Percentiles rank a stretch among this genome's conserved stretches.
Evolutionary conservation across 2,329 filamentous ascomycete species (phyloP).

Genomic region (Fusarium redolens): DNA sequence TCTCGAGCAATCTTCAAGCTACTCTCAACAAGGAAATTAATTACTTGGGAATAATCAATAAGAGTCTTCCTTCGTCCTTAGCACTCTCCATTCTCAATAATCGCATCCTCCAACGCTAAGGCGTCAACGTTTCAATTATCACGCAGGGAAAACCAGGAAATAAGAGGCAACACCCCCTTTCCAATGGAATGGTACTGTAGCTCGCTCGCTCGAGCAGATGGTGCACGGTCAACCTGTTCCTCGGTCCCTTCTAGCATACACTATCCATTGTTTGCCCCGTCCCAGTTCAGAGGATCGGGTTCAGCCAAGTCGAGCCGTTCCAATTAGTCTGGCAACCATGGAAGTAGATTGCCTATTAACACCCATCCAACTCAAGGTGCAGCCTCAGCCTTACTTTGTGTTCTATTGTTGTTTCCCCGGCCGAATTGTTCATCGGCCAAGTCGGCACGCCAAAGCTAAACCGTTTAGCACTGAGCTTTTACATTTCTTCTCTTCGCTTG

Average conservation of each 20-base stretch:
- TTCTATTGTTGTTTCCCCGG: background rate
- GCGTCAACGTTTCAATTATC: conserved; percentile 29
- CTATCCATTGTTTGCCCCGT: conserved; percentile 1
- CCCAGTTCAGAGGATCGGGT: conserved; percentile 29
- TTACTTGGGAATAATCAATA: background rate
- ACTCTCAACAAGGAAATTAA: background rate
- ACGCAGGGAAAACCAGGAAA: background rate
- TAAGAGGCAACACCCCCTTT: conserved; percentile 15
- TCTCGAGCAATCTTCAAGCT: background rate
- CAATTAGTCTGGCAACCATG: background rate
- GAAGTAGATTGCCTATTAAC: background rate
- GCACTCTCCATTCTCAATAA: conserved; percentile 11
- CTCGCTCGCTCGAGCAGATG: background rate
- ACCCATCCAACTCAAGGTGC: background rate
- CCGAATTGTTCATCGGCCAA: background rate
- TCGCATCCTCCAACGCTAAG: conserved; percentile 10
- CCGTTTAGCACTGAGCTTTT: background rate
- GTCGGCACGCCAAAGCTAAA: background rate
- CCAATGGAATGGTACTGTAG: conserved; percentile 32
- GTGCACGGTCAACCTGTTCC: conserved; percentile 3
- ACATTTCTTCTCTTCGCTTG: background rate
- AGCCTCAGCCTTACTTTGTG: background rate
- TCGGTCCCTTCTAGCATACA: background rate
- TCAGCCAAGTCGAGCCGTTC: conserved; percentile 18
- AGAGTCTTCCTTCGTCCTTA: background rate